phyloP scores from a whole-genome alignment of 345 rosid species.

The Brassica juncea region DNA sequence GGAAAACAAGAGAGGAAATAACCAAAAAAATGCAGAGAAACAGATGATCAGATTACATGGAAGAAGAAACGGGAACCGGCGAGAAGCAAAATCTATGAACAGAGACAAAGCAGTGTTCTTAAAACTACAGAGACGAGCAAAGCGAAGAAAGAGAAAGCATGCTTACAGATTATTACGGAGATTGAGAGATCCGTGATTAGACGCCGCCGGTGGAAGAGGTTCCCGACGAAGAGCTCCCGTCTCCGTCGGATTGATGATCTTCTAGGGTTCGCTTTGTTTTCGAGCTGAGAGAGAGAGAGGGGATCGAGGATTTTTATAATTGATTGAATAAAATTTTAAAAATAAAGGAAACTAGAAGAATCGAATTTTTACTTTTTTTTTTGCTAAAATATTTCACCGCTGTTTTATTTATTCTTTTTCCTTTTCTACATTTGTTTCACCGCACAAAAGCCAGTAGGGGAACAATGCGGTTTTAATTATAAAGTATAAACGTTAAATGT shows the following conservation, averaged over 20 bases:
- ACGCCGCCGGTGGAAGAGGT: conserved; percentile 8
- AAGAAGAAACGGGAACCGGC: too few species aligned
- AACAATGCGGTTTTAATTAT: background rate
- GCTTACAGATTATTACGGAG: conserved; percentile 10
- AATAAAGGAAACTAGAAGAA: background rate
- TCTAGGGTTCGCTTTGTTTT: conserved; percentile 41
- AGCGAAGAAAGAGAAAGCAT: conserved; percentile 20
- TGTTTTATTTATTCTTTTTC: background rate
- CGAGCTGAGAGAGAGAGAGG: conserved; percentile 17
- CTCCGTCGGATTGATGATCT: conserved; percentile 37
- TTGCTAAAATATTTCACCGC: background rate
- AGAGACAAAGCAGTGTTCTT: background rate
- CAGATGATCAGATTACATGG: too few species aligned
- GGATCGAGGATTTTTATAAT: conserved; percentile 18
- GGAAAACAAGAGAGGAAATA: too few species aligned
- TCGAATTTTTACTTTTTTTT: conserved; percentile 9
- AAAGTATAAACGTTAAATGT: background rate
- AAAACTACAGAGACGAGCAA: background rate
- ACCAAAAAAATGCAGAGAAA: too few species aligned
- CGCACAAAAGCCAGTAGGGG: background rate
- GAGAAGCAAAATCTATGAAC: too few species aligned
- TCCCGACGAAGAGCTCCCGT: conserved; percentile 36
- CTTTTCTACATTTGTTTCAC: background rate
- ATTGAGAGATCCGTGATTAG: conserved; percentile 21
- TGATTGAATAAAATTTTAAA: background rate